Base-by-base conservation (phyloP, 2,329 filamentous ascomycete species). In the Colletotrichum lentis region DNA sequence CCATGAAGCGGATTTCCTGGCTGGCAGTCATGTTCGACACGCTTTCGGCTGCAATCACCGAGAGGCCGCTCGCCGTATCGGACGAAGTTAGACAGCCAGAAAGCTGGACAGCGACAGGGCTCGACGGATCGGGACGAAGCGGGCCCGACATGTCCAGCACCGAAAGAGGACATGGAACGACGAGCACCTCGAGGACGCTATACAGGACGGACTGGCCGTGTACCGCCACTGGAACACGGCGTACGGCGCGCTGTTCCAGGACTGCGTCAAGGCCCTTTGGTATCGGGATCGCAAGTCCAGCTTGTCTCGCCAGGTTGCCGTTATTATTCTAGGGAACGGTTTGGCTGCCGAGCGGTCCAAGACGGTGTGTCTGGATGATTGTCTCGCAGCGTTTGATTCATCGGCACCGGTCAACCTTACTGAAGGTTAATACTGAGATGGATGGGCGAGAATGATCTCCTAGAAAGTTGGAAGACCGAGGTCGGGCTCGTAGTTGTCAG, bases 291-390 rank as follows among this genome's bases (percentile, higher is more conserved):
- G 82, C 65, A 88, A 87, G 72, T 68, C 65, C 3, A 56, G 49
- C 16, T 6, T 68, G 5, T 65, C 65, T 0, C n/a, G 55, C 3
- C 55, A 65, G 18, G 55, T 68, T 5, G 65, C 65, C 14, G 43
- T 20, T 7, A 91, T 92, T 71, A n/a, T n/a, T n/a, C 79, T 93
- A 8, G 92, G 89, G 10, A 90, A 92, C 78, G 91, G 88, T 73
- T 79, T 92, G 76, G 92, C 92, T 75, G 90, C 92, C 76, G 90
- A 65, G n/a, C 90, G 37, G 91, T 89, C 3, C 91, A 85, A 92
- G 80, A 89, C 92, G 14, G 92, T 92, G 83, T 90, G 90, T 78
- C 90, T 93, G 78, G 92, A 92, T 90, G 92, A 74, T 75, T 91
- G 50, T 2, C 31, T 20, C 3, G n/a, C 31, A 5, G 11, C n/a